Evolutionary conservation across 208 protist genomes (phyloP).

Genomic region (Acanthamoeba culbertsoni): DNA sequence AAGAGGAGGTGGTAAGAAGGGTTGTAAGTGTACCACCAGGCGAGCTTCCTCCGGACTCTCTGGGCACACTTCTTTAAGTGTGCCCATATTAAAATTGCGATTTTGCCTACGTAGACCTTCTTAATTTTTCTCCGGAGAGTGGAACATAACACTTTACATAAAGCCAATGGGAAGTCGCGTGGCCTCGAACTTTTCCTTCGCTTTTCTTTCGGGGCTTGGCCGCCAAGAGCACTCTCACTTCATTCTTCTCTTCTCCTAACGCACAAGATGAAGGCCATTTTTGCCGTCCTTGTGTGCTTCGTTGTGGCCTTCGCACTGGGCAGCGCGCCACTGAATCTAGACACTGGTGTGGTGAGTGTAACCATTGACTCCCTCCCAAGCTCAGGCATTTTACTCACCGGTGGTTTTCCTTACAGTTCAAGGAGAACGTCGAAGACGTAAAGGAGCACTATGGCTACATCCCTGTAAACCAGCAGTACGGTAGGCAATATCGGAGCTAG

Average conservation of each 20-base stretch:
- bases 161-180: too few species aligned
- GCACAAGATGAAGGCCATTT: not conserved
- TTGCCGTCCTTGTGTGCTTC: not conserved
- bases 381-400: too few species aligned
- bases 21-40: too few species aligned
- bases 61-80: too few species aligned
- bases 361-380: not conserved
- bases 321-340: not conserved
- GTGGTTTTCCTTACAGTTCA: too few species aligned
- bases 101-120: too few species aligned
- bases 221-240: not conserved
- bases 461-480: not conserved
- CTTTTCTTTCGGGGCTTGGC: not conserved
- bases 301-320: not conserved
- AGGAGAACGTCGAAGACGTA: not conserved
- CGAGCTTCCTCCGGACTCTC: too few species aligned
- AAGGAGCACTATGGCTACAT: conserved; percentile 53
- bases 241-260: not conserved
- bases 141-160: too few species aligned
- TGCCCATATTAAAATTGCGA: too few species aligned
- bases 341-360: not conserved
- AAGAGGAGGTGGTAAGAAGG: too few species aligned
- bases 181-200: not conserved
- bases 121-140: too few species aligned
- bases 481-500: not conserved